Conservation (phyloP, 139 green algal species). For the Coelastrella sp. region DNA sequence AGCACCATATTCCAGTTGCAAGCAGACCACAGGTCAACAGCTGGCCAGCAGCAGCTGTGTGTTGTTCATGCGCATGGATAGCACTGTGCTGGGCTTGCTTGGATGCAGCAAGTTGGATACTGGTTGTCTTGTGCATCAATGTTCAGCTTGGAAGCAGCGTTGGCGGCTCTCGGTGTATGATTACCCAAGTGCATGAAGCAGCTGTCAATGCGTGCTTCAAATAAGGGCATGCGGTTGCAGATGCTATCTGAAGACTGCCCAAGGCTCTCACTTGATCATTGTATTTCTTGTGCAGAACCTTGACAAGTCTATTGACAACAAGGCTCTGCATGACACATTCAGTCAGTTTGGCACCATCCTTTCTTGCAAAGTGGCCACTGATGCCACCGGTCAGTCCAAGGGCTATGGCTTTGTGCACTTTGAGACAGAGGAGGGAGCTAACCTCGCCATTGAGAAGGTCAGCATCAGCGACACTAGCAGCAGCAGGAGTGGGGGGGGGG, state of each 20-base stretch:
- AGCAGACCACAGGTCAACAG: background rate
- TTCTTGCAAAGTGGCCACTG: conserved; percentile 80
- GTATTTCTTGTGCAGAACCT: conserved; percentile 93
- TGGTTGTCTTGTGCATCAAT: no score
- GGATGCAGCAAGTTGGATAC: no score
- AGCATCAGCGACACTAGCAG: no score
- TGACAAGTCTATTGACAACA: conserved; percentile 93
- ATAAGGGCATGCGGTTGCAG: no score
- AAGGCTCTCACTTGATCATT: no score
- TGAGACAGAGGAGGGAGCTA: conserved; percentile 82
- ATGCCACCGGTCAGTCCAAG: conserved; percentile 75
- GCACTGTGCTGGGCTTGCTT: no score
- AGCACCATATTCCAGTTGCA: background rate
- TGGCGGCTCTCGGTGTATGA: no score
- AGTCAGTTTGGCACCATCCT: conserved; percentile 91
- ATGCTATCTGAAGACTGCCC: no score
- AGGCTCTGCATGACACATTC: conserved; percentile 96
- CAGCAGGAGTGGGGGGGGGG: no score
- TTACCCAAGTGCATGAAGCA: background rate
- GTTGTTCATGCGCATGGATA: no score
- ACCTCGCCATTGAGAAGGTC: conserved; percentile 87
- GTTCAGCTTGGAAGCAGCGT: no score
- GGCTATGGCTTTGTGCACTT: conserved; percentile 98
- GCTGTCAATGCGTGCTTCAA: conserved; percentile 16
- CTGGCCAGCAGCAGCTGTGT: no score